Evolutionary conservation across 2,329 filamentous ascomycete species (phyloP), one percentile per base, ranked within the genome.

Genomic region (Colletotrichum plurivorum): DNA sequence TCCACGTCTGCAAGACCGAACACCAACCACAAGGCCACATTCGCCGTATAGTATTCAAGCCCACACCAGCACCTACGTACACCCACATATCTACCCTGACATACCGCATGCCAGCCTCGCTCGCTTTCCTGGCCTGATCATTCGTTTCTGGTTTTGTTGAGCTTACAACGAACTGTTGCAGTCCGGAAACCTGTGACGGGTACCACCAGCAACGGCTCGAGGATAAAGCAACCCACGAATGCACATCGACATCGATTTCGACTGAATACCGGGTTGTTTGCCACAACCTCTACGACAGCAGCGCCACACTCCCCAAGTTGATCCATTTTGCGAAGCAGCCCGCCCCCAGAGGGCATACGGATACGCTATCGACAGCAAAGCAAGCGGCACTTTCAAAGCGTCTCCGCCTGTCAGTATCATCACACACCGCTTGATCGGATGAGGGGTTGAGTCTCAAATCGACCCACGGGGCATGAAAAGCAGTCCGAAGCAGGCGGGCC

Each of bases 61-160:
- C 7, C 31, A 36, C 31, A 36, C 31, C 31, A 8, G 31, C 31
- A 36, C 31, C 31, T 36, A 10, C 20, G 20, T 22, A 22, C 31
- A 10, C 31, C 31, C 45, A 59, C 56, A 63, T 52, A 52, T 57
- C 52, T 49, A 58, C 39, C 48, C 31, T 36, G 31, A 10, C 51
- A 18, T 12, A 7, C 9, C 18, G 31, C 51, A 18, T 12, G n/a
- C 9, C 18, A 46, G 49, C 25, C 20, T 31, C 51, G 18, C 45
- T 39, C 22, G 22, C 51, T 45, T 63, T 55, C 58, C 59, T 53
- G 41, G n/a, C 10, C 51, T 25, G 59, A 55, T 46, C 15, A 13
- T 63, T 25, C 36, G 25, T 18, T 13, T 45, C 43, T 36, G 39
- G n/a, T 46, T 49, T 18, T 22, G 48, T 46, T 20, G 22, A 12